phyloP scores from a whole-genome alignment of 208 protist genomes.

The Trypanosomatidae sp. region DNA sequence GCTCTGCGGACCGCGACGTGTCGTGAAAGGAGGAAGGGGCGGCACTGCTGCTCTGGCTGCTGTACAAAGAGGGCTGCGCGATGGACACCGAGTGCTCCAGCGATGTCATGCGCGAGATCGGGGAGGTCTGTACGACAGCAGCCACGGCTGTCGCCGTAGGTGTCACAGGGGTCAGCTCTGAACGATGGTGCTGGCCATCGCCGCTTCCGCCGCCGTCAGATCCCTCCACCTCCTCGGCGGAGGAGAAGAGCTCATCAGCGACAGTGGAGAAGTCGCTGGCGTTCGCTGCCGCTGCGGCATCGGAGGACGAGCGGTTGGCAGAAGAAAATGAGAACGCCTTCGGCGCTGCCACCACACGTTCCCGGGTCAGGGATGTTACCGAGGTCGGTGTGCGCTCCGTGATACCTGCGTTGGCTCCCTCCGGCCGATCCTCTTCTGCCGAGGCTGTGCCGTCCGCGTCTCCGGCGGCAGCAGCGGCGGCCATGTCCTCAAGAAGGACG shows the following conservation, averaged over 20 bases:
- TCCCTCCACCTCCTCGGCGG: slow-evolving; percentile 20
- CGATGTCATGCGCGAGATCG: slow-evolving; percentile 4
- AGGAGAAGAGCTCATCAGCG: slow-evolving; percentile 20
- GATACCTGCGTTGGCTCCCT: background rate
- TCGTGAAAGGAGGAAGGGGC: slow-evolving; percentile 6
- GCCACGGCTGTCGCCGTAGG: background rate
- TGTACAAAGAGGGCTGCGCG: background rate
- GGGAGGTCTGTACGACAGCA: background rate
- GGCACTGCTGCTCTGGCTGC: slow-evolving; percentile 7
- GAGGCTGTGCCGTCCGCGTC: slow-evolving; percentile 5
- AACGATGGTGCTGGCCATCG: background rate
- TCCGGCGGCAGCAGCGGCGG: background rate
- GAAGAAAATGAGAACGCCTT: slow-evolving; percentile 8
- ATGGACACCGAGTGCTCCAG: slow-evolving; percentile 9
- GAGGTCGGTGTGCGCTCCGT: slow-evolving; percentile 5
- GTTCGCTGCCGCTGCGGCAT: slow-evolving; percentile 14
- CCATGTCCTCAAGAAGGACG: slow-evolving; percentile 18
- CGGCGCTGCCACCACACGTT: slow-evolving; percentile 6
- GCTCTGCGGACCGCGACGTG: slow-evolving; percentile 2
- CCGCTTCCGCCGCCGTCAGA: background rate
- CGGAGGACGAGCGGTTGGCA: slow-evolving; percentile 7
- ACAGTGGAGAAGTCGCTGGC: slow-evolving; percentile 19
- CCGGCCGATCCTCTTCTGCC: slow-evolving; percentile 7
- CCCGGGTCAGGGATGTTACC: slow-evolving; percentile 12
- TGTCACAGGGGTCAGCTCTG: background rate